These are phyloP conservation scores for Cucumis melo DNA, from an alignment of 306 rosid species.

Conservation along the genomic window DNA sequence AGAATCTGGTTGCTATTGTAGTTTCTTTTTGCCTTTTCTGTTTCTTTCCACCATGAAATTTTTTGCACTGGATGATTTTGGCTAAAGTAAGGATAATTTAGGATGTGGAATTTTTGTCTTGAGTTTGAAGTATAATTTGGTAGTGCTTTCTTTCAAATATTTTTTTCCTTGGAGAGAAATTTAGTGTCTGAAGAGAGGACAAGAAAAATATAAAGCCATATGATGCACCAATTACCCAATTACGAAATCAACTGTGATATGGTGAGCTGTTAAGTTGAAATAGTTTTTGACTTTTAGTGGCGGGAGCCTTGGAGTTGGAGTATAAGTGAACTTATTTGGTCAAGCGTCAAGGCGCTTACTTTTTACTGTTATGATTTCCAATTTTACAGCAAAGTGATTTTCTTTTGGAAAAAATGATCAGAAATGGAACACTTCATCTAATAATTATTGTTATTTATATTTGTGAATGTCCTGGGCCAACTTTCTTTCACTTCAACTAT, in stretches of 20 bases:
- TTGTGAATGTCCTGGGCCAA: neutral
- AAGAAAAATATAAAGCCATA: neutral
- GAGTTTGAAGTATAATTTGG: neutral
- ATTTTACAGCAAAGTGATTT: neutral
- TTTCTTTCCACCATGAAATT: neutral
- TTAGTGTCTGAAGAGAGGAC: neutral
- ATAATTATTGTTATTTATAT: neutral
- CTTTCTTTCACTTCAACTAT: neutral
- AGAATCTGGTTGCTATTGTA: neutral
- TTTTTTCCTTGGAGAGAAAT: neutral
- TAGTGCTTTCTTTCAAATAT: neutral
- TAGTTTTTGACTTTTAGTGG: neutral
- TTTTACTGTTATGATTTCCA: neutral
- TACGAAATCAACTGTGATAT: neutral
- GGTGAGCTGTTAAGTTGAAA: neutral
- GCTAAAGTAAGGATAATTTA: neutral
- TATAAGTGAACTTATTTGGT: neutral
- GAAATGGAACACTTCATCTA: neutral
- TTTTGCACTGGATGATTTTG: neutral
- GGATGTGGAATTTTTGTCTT: neutral
- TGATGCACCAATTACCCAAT: neutral
- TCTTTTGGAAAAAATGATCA: neutral
- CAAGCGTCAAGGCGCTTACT: neutral
- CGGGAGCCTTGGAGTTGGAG: neutral
- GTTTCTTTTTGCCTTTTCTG: neutral